Conservation (phyloP, 257 asterid species). For the Ophiorrhiza pumila region DNA sequence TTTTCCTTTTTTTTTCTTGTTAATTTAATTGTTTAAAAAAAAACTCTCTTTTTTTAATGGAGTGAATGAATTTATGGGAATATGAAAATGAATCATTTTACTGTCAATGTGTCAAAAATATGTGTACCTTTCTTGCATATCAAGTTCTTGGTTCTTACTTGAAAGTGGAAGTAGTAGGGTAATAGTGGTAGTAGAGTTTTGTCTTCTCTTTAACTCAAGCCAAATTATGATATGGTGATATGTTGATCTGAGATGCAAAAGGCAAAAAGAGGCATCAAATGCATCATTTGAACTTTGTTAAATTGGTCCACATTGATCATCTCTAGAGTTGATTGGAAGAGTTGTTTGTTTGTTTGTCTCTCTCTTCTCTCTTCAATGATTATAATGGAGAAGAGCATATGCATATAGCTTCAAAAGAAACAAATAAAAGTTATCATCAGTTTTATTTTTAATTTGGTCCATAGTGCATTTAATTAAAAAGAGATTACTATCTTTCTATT, state of each 20-base stretch:
- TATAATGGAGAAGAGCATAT: neutral
- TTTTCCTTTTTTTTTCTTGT: conserved; percentile 11
- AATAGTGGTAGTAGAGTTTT: neutral
- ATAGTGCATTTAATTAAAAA: neutral
- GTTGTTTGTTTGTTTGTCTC: neutral
- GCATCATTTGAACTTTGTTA: neutral
- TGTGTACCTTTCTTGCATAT: conserved; percentile 34
- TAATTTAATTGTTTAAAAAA: neutral
- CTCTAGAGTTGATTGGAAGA: too few relatives aligned
- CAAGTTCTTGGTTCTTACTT: conserved; percentile 30
- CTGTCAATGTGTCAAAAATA: neutral
- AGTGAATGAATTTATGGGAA: conserved; percentile 1
- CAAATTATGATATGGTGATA: conserved; percentile 6
- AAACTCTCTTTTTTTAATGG: conserved; percentile 9
- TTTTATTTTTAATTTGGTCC: neutral
- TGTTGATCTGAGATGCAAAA: conserved; percentile 2
- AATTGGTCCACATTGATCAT: conserved; percentile 11
- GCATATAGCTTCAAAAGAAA: neutral
- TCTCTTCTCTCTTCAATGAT: conserved; percentile 27
- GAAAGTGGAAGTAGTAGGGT: neutral
- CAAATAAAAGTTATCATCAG: neutral
- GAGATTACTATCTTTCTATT: neutral
- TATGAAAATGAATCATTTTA: neutral
- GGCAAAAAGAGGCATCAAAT: neutral
- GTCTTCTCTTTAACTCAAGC: conserved; percentile 10